Evolutionary conservation across 2,329 filamentous ascomycete species (phyloP).

Genomic region (Hypomyces perniciosus): DNA sequence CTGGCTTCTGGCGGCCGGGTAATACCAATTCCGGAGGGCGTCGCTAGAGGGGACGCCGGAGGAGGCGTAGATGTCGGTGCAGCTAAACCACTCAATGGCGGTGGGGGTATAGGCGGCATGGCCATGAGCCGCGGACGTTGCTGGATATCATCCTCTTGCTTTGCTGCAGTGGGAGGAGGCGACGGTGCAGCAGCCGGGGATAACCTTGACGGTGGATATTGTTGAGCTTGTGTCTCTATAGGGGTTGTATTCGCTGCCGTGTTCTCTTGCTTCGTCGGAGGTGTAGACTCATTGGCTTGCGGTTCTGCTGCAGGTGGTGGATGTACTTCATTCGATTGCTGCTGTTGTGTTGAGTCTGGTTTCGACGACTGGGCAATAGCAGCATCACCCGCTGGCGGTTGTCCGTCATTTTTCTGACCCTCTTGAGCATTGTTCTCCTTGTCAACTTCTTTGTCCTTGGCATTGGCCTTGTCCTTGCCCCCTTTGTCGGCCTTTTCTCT

Average conservation of each 20-base stretch:
- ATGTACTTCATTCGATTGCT: background rate
- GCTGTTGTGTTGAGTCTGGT: background rate
- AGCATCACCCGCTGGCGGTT: background rate
- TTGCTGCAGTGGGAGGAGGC: background rate
- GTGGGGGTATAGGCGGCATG: slow-evolving; percentile 18
- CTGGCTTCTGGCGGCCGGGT: slow-evolving; percentile 22
- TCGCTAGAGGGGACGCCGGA: slow-evolving; percentile 13
- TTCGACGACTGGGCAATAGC: slow-evolving; percentile 9
- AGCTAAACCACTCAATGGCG: slow-evolving; percentile 16
- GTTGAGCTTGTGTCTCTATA: too few species aligned
- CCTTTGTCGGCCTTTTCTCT: slow-evolving; percentile 35
- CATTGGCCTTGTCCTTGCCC: slow-evolving; percentile 25
- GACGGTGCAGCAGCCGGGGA: background rate
- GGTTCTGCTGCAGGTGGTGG: slow-evolving; percentile 6
- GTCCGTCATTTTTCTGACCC: background rate
- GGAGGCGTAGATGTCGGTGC: slow-evolving; percentile 14
- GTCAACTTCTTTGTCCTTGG: slow-evolving; percentile 17
- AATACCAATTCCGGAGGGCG: slow-evolving; percentile 16
- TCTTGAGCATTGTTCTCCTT: background rate
- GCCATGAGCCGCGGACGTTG: slow-evolving; percentile 10
- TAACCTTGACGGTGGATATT: background rate
- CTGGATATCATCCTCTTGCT: background rate
- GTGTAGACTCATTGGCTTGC: slow-evolving; percentile 13
- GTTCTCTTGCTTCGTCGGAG: slow-evolving; percentile 3
- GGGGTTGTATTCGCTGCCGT: background rate